Evolutionary conservation across 768 basidiomycete genomes (phyloP).

Genomic region (Leccinum pellstonianum): DNA sequence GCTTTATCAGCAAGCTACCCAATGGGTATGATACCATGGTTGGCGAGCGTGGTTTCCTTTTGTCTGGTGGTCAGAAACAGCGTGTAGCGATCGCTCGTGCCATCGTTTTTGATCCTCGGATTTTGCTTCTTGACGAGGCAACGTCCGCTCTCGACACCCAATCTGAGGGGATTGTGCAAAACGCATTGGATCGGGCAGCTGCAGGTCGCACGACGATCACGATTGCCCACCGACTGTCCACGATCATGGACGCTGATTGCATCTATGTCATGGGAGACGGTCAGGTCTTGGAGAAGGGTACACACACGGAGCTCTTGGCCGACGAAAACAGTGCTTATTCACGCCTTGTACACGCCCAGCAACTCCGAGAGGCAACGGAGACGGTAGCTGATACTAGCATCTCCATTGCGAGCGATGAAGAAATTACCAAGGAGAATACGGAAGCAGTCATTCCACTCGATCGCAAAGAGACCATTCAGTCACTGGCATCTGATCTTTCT

Average conservation of each 20-base stretch:
- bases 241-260: conserved; percentile 79
- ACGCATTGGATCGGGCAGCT: conserved; percentile 85
- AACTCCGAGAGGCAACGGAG: conserved; percentile 57
- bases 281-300: conserved; percentile 75
- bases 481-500: conserved; percentile 65
- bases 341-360: conserved; percentile 76
- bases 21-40: conserved; percentile 85
- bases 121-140: conserved; percentile 87
- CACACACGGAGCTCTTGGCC: conserved; percentile 65
- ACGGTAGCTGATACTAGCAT: conserved; percentile 29
- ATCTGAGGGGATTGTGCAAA: conserved; percentile 85
- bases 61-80: conserved; percentile 86
- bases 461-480: conserved; percentile 41
- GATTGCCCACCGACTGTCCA: conserved; percentile 77
- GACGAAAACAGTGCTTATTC: conserved; percentile 65
- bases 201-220: conserved; percentile 78
- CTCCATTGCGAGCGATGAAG: conserved; percentile 27
- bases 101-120: conserved; percentile 83
- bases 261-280: conserved; percentile 93
- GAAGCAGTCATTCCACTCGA: conserved; percentile 63
- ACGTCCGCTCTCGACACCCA: conserved; percentile 89
- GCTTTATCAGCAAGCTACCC: conserved; percentile 79
- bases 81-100: conserved; percentile 89
- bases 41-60: conserved; percentile 82
- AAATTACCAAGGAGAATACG: conserved; percentile 55